Evolutionary conservation across 192 early-diverging fungal genomes (phyloP).

Genomic region (Umbelopsis isabellina): DNA sequence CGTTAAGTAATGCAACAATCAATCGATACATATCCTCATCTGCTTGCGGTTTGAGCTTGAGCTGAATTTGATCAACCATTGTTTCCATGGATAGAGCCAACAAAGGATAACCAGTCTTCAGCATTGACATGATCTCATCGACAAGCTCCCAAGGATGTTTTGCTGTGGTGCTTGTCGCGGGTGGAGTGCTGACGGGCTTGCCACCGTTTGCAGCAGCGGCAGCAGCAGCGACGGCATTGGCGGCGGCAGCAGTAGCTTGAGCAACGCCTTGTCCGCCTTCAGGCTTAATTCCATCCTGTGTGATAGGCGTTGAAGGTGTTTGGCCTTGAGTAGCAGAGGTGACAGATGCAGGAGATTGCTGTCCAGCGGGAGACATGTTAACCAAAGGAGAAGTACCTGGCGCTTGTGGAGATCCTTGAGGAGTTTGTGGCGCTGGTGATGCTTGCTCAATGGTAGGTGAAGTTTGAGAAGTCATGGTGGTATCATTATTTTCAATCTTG

Average conservation of each 20-base stretch:
- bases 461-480: conserved; percentile 13
- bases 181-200: conserved; percentile 26
- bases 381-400: conserved; percentile 8
- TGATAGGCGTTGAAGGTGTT: conserved; percentile 12
- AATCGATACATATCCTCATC: conserved; percentile 98
- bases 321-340: conserved; percentile 20
- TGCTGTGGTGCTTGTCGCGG: conserved; percentile 36
- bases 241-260: conserved; percentile 19
- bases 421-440: conserved; percentile 3
- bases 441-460: neutral
- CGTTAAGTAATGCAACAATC: conserved; percentile 89
- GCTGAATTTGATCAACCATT: conserved; percentile 98
- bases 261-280: neutral
- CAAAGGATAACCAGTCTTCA: conserved; percentile 95
- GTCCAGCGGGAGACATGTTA: conserved; percentile 13
- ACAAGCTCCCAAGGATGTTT: conserved; percentile 84
- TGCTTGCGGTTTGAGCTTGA: conserved; percentile 88
- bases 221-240: neutral
- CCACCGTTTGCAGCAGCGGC: conserved; percentile 19
- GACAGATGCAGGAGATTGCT: conserved; percentile 27
- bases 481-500: neutral
- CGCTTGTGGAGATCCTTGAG: conserved; percentile 10
- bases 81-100: conserved; percentile 96
- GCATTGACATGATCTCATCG: conserved; percentile 92
- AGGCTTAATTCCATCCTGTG: neutral